Conservation (phyloP, 257 asterid genomes). For the Pogostemon cablin region DNA sequence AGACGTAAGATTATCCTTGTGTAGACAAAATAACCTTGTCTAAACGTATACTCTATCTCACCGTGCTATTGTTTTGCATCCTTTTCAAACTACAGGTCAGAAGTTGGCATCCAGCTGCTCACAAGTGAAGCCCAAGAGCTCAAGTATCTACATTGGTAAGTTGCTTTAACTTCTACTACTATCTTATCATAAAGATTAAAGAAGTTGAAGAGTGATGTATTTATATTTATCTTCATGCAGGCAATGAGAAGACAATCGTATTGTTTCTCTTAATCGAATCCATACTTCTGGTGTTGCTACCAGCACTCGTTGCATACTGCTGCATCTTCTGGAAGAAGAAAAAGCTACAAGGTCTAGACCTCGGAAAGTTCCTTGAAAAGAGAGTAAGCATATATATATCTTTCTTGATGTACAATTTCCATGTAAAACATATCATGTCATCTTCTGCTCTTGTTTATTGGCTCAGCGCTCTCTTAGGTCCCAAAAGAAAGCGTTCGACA, state of each 20-base stretch:
- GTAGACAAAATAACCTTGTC: background rate
- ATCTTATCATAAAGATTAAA: background rate
- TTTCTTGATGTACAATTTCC: background rate
- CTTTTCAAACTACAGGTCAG: conserved; percentile 56
- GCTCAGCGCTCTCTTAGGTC: conserved; percentile 70
- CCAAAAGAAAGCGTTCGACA: conserved; percentile 71
- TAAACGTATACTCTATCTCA: background rate
- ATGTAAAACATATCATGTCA: background rate
- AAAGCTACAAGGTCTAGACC: conserved; percentile 69
- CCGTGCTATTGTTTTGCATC: background rate
- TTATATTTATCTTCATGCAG: conserved; percentile 41
- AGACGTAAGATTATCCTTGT: conserved; percentile 54
- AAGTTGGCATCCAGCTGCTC: conserved; percentile 80
- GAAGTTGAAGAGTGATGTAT: background rate
- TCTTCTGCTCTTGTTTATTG: background rate
- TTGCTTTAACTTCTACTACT: conserved; percentile 8
- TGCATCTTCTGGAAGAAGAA: conserved; percentile 81
- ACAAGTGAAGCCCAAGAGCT: conserved; percentile 47
- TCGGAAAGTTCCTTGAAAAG: conserved; percentile 81
- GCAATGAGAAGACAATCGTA: conserved; percentile 61
- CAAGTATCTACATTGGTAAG: conserved; percentile 61
- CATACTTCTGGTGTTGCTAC: conserved; percentile 54
- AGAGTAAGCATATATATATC: conserved; percentile 56
- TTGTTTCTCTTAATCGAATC: conserved; percentile 75
- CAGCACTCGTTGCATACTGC: conserved; percentile 59